phyloP scores from a whole-genome alignment of 2,329 filamentous ascomycete genomes.

The Epichloe aotearoae region DNA sequence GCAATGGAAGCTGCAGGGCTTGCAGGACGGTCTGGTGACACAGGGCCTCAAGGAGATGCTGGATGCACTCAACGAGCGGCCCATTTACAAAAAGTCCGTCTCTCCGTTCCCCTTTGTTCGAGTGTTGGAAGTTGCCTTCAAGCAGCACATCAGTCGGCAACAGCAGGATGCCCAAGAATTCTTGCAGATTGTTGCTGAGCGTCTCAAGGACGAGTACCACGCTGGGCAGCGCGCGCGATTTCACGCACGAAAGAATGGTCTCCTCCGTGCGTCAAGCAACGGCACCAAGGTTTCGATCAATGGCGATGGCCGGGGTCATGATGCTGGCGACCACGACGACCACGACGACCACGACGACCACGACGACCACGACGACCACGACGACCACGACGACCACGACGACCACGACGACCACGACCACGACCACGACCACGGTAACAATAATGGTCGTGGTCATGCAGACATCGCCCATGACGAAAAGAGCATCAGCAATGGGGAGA shows the following conservation, averaged over 20 bases:
- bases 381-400: slow-evolving; percentile 9
- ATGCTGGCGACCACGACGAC: slow-evolving; percentile 9
- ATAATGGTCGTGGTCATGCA: slow-evolving; percentile 12
- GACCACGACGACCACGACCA: background rate
- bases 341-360: slow-evolving; percentile 8
- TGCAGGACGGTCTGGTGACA: slow-evolving; percentile 76
- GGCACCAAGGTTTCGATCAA: background rate
- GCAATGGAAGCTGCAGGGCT: slow-evolving; percentile 48
- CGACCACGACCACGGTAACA: background rate
- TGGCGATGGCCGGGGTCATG: slow-evolving; percentile 7
- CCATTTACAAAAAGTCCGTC: slow-evolving; percentile 87
- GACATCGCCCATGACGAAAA: background rate
- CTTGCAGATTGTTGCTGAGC: slow-evolving; percentile 81
- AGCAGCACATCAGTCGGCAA: slow-evolving; percentile 79
- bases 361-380: background rate
- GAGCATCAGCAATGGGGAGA: background rate
- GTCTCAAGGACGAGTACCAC: slow-evolving; percentile 87
- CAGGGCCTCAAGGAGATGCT: slow-evolving; percentile 83
- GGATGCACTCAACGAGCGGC: slow-evolving; percentile 83
- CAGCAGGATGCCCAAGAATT: slow-evolving; percentile 99
- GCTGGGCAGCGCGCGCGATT: slow-evolving; percentile 63
- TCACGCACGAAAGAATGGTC: slow-evolving; percentile 30
- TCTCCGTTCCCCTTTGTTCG: slow-evolving; percentile 74
- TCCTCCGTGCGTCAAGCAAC: slow-evolving; percentile 7
- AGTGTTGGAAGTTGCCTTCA: slow-evolving; percentile 74